These are phyloP conservation scores for Xylaria nigripes DNA, from an alignment of 495 filamentous ascomycete species.

Conservation along the genomic window DNA sequence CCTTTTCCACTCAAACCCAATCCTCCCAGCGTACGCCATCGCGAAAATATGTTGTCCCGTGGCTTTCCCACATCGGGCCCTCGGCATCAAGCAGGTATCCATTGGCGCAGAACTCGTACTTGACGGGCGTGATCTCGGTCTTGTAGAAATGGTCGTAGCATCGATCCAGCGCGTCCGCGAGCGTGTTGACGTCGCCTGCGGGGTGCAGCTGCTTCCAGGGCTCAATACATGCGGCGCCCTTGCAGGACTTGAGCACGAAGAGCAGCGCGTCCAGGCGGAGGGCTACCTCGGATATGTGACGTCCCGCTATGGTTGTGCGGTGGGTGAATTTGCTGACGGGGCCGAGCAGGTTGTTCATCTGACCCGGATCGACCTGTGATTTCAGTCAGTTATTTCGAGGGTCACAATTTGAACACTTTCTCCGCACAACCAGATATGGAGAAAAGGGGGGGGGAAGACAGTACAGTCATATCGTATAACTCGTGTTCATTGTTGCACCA, in stretches of 20 bases:
- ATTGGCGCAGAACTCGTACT: slow-evolving; percentile 45
- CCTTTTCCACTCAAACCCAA: slow-evolving; percentile 15
- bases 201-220: slow-evolving; percentile 53
- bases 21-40: slow-evolving; percentile 23
- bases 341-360: slow-evolving; percentile 47
- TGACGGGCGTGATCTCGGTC: slow-evolving; percentile 24
- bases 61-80: slow-evolving; percentile 35
- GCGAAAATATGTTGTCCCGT: slow-evolving; percentile 10
- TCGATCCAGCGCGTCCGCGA: slow-evolving; percentile 32
- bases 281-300: slow-evolving; percentile 29
- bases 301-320: slow-evolving; percentile 23
- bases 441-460: slow-evolving; percentile 3
- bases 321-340: neutral
- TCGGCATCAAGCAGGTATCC: slow-evolving; percentile 51
- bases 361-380: slow-evolving; percentile 45
- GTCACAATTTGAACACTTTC: no score
- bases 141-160: slow-evolving; percentile 47
- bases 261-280: slow-evolving; percentile 49
- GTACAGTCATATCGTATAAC: slow-evolving; percentile 49
- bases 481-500: slow-evolving; percentile 57
- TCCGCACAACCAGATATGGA: neutral
- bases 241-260: slow-evolving; percentile 53
- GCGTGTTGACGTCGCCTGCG: slow-evolving; percentile 23
- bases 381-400: neutral
- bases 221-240: slow-evolving; percentile 38